Conservation (phyloP, 2,329 filamentous ascomycete species). For the Tolypocladium paradoxum region DNA sequence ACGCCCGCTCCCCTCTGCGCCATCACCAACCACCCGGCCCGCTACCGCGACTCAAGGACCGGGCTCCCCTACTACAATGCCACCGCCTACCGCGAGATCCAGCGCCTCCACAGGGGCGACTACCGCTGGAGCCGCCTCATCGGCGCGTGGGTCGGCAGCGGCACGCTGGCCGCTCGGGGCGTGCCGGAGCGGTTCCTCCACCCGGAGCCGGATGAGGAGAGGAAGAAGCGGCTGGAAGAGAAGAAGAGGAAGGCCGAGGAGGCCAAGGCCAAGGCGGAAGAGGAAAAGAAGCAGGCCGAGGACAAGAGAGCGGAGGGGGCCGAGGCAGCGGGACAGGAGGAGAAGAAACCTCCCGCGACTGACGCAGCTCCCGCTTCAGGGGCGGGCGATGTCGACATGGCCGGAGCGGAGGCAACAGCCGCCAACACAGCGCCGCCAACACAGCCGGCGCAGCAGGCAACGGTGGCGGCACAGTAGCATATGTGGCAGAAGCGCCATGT, state of each 20-base stretch:
- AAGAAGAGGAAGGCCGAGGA: constrained; percentile 6
- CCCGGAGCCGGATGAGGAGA: constrained; percentile 17
- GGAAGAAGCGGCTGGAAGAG: constrained; percentile 9
- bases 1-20: constrained; percentile 53
- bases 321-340: constrained; percentile 2
- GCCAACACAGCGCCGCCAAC: not conserved
- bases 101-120: constrained; percentile 59
- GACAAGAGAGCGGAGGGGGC: constrained; percentile 6
- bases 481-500: not conserved
- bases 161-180: constrained; percentile 54
- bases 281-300: constrained; percentile 6
- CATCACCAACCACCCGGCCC: constrained; percentile 72
- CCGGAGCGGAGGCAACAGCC: not conserved
- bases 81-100: constrained; percentile 73
- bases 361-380: not conserved
- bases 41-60: constrained; percentile 76
- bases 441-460: not conserved
- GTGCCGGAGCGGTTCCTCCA: constrained; percentile 68
- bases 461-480: not conserved
- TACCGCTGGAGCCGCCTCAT: constrained; percentile 75
- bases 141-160: constrained; percentile 71
- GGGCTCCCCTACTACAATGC: constrained; percentile 71
- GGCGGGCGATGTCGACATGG: not conserved
- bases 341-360: not conserved
- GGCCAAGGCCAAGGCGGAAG: constrained; percentile 2